Base-by-base conservation (phyloP, 2,329 filamentous ascomycete genomes). In the Fusarium keratoplasticum region DNA sequence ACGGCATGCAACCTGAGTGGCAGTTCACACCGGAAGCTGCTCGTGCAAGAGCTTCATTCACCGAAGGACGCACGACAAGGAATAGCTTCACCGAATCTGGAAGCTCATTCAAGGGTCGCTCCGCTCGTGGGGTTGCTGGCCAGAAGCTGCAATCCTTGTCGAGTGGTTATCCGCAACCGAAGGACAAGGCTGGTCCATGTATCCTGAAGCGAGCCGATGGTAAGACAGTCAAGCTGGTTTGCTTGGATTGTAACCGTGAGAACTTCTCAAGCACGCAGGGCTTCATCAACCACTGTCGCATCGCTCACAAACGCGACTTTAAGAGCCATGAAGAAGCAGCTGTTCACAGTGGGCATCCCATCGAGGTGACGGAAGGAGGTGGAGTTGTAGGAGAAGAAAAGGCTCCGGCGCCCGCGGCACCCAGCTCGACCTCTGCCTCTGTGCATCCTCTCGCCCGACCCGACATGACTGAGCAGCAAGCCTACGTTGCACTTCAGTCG, bases 201-300 rank as follows among this genome's bases (percentile, higher is more conserved):
- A 88, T 96, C 74, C 88, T 98, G 81, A 95, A 95, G 84, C 93
- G 95, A 77, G 92, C 93, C 63, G 95, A 98, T 83, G 94, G 94
- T 65, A 89, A 94, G 80, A 91, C 92, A 73, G 96, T 98, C 73
- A 97, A 97, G 83, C 89, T 98, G 58, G 93, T 97, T 72, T 99
- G 96, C 86, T 84, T 94, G 68, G 93, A 96, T 82, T 98, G 96
- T 83, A 89, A 95, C 59, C 90, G 96, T 73, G 94, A 95, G 81
- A 94, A 98, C 82, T 98, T 98, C 80, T 95, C 93, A 65, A 98
- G 95, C 84, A 97, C 95, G 0, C 96, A 98, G 83, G 96, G 96
- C n/a, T 98, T 98, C 84, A 96, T 99, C 85, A 99, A 99, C 80
- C 96, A 99, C 81, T 98, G 96, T 81, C 95, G 96, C 66, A 98